phyloP scores from a whole-genome alignment of 805 yeast genomes.

The Blastobotrys robertii region DNA sequence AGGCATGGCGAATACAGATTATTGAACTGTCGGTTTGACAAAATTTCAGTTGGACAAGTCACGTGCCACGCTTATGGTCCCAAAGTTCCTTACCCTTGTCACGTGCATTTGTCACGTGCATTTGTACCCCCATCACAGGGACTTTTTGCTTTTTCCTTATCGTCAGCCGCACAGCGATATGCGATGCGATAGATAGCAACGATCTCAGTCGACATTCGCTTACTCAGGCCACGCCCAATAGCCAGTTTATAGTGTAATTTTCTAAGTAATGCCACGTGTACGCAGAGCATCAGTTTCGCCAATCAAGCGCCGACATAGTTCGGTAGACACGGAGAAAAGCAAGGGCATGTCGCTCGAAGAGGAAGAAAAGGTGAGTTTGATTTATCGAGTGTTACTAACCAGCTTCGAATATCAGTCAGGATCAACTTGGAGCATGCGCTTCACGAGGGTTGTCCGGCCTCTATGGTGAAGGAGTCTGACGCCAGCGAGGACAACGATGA shows the following conservation, averaged over 20 bases:
- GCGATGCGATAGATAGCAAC: not conserved
- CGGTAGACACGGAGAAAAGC: not conserved
- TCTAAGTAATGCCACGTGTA: not conserved
- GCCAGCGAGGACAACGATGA: not conserved
- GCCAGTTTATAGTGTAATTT: not conserved
- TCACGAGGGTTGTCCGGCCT: not conserved
- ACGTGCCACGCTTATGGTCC: too few relatives aligned
- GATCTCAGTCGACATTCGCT: not conserved
- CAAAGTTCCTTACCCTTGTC: too few relatives aligned
- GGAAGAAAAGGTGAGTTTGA: slow-evolving; percentile 10
- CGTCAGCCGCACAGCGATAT: too few relatives aligned
- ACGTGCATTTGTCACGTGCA: too few relatives aligned
- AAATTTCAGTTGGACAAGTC: too few relatives aligned
- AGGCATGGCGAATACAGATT: too few relatives aligned
- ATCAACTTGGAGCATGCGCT: slow-evolving; percentile 7
- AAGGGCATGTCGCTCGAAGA: slow-evolving; percentile 1
- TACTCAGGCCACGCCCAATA: not conserved
- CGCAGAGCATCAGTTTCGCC: not conserved
- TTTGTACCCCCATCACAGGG: too few relatives aligned
- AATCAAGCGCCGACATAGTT: not conserved
- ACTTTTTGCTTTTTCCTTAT: too few relatives aligned
- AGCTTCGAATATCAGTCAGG: slow-evolving; percentile 11
- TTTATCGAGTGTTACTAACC: not conserved
- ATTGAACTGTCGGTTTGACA: too few relatives aligned
- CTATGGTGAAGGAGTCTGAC: not conserved